phyloP scores from a whole-genome alignment of 2,329 filamentous ascomycete species.

The Penicillium concentricum region DNA sequence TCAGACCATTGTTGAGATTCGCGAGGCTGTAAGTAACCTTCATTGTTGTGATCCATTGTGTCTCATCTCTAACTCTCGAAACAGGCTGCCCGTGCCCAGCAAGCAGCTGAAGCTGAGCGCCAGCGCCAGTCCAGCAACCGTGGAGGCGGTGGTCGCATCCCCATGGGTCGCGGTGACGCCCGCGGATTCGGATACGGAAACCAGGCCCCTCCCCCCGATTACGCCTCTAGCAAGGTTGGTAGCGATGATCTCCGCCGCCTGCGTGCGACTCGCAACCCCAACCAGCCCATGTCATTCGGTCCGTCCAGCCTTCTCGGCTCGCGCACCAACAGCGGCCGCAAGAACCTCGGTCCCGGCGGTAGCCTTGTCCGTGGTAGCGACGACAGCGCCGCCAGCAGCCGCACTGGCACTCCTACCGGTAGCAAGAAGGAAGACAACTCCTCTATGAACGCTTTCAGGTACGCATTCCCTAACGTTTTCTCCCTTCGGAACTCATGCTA shows the following conservation, averaged over 20 bases:
- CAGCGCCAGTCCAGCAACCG: constrained; percentile 52
- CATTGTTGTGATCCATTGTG: background rate
- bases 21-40: constrained; percentile 64
- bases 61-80: constrained; percentile 7
- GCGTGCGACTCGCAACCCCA: constrained; percentile 60
- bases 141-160: constrained; percentile 67
- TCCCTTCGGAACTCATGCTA: constrained; percentile 5
- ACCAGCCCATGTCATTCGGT: constrained; percentile 66
- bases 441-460: constrained; percentile 93
- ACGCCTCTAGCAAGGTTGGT: constrained; percentile 75
- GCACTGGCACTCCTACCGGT: constrained; percentile 80
- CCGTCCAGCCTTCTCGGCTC: constrained; percentile 84
- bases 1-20: constrained; percentile 92
- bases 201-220: constrained; percentile 69
- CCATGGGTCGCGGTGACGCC: constrained; percentile 79
- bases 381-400: constrained; percentile 82
- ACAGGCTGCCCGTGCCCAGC: constrained; percentile 69
- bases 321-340: constrained; percentile 85
- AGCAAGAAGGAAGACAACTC: constrained; percentile 64
- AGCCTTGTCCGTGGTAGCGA: constrained; percentile 72
- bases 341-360: constrained; percentile 68
- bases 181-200: constrained; percentile 72
- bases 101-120: constrained; percentile 71
- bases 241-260: constrained; percentile 90
- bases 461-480: constrained; percentile 43